phyloP scores from a whole-genome alignment of 2,329 filamentous ascomycete species.

The Bipolaris bicolor region DNA sequence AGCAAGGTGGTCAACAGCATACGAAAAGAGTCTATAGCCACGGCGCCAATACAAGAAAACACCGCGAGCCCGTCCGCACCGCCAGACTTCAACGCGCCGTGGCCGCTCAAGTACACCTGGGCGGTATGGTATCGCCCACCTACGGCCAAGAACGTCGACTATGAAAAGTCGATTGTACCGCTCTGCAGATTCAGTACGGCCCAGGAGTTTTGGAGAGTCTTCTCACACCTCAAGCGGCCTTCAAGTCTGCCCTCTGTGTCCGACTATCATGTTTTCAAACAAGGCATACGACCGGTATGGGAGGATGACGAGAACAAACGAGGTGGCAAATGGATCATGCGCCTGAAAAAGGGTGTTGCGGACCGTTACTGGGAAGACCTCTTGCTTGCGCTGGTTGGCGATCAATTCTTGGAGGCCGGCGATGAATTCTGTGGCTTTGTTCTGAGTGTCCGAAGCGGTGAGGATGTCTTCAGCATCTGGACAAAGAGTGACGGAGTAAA shows the following conservation, averaged over 20 bases:
- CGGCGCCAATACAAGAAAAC: slow-evolving; percentile 35
- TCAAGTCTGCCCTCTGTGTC: slow-evolving; percentile 88
- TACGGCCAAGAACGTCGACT: slow-evolving; percentile 96
- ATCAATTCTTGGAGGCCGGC: slow-evolving; percentile 89
- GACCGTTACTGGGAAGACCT: slow-evolving; percentile 98
- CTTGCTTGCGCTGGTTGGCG: slow-evolving; percentile 85
- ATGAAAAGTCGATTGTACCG: slow-evolving; percentile 93
- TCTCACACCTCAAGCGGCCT: slow-evolving; percentile 86
- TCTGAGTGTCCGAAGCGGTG: slow-evolving; percentile 89
- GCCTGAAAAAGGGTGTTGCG: slow-evolving; percentile 94
- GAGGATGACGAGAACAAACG: slow-evolving; percentile 97
- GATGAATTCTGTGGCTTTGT: slow-evolving; percentile 97
- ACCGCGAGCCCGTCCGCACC: slow-evolving; percentile 50
- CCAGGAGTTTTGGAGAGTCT: slow-evolving; percentile 91
- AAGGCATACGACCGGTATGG: slow-evolving; percentile 95
- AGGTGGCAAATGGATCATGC: slow-evolving; percentile 96
- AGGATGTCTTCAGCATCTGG: slow-evolving; percentile 98
- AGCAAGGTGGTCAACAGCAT: slow-evolving; percentile 43
- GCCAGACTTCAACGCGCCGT: slow-evolving; percentile 46
- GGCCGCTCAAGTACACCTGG: slow-evolving; percentile 82
- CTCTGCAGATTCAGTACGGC: slow-evolving; percentile 81
- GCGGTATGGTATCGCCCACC: slow-evolving; percentile 97
- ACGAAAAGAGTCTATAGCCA: slow-evolving; percentile 44
- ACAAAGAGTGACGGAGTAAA: slow-evolving; percentile 90
- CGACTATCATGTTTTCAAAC: slow-evolving; percentile 98